A percentile compares a stretch with the other conserved stretches of the same genome.
Evolutionary conservation across 495 filamentous ascomycete genomes (phyloP).

Genomic region (Penicillium dipodomyicola): DNA sequence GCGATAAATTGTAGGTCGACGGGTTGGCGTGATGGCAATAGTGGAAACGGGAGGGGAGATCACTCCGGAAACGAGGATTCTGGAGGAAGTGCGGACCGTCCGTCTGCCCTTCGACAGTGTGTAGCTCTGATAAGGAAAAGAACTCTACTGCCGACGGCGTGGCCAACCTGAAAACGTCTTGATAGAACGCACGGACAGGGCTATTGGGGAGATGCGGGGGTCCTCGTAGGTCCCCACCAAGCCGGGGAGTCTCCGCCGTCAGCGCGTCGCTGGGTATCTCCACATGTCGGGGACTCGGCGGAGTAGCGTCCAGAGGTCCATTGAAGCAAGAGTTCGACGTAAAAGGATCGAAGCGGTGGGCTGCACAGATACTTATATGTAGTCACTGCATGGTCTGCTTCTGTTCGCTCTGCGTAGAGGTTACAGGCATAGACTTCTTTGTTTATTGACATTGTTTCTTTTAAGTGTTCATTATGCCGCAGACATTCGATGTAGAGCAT

Average conservation of each 20-base stretch:
- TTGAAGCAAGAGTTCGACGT: constrained; percentile 1
- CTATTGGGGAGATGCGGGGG: constrained; percentile 9
- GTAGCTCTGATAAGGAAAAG: too few relatives aligned
- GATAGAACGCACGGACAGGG: constrained; percentile 6
- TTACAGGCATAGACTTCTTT: constrained; percentile 13
- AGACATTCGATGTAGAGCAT: constrained; percentile 31
- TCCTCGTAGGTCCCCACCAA: constrained; percentile 1
- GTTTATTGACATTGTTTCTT: constrained; percentile 12
- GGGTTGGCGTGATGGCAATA: too few relatives aligned
- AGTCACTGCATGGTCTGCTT: constrained; percentile 1
- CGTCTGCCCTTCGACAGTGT: too few relatives aligned
- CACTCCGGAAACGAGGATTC: too few relatives aligned
- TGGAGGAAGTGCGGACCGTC: too few relatives aligned
- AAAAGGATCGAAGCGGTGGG: constrained; percentile 5
- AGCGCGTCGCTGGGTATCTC: constrained; percentile 6
- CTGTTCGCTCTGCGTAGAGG: constrained; percentile 8
- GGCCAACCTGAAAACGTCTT: neutral
- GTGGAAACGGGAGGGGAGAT: too few relatives aligned
- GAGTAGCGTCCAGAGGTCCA: constrained; percentile 1
- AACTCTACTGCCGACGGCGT: too few relatives aligned
- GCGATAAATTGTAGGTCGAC: too few relatives aligned
- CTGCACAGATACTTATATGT: constrained; percentile 8
- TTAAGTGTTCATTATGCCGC: constrained; percentile 15
- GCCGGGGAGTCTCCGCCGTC: constrained; percentile 17
- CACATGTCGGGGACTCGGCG: neutral